Percentiles rank a stretch among this genome's conserved stretches.
phyloP scores from a whole-genome alignment of 2,329 filamentous ascomycete species.

The Emergomyces africanus region DNA sequence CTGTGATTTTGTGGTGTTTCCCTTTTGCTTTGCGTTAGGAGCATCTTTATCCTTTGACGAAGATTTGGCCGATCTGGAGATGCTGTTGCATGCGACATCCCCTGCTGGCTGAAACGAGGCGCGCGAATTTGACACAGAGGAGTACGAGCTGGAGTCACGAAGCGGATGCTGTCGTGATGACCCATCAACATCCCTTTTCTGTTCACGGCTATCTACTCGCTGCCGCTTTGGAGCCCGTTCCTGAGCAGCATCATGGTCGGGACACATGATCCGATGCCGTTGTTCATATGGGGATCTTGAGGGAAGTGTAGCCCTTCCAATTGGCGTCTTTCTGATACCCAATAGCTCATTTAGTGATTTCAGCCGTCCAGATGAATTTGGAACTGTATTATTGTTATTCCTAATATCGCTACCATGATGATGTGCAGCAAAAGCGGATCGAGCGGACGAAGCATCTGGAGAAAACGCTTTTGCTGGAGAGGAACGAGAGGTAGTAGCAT shows the following conservation, averaged over 20 bases:
- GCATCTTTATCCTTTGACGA: background rate
- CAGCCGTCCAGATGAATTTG: constrained; percentile 32
- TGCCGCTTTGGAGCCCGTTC: constrained; percentile 5
- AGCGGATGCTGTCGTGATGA: background rate
- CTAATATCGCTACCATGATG: constrained; percentile 37
- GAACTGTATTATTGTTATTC: constrained; percentile 15
- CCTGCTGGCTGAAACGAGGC: background rate
- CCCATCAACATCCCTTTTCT: background rate
- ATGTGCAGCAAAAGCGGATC: constrained; percentile 12
- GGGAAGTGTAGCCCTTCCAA: constrained; percentile 48
- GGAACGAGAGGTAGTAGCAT: constrained; percentile 18
- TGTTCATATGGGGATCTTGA: constrained; percentile 53
- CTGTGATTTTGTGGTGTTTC: background rate
- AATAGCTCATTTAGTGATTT: constrained; percentile 52
- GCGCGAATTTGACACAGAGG: background rate
- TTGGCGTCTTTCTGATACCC: constrained; percentile 50
- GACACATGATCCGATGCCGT: constrained; percentile 6
- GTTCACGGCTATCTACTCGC: constrained; percentile 4
- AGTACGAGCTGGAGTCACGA: background rate
- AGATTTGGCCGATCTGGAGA: background rate
- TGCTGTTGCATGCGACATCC: background rate
- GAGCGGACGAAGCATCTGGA: constrained; percentile 12
- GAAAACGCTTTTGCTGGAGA: constrained; percentile 17
- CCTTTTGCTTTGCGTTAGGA: background rate
- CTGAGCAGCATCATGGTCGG: background rate